A percentile compares a stretch with the other conserved stretches of the same genome.
phyloP scores from a whole-genome alignment of 139 green algal genomes.

The Volvox africanus region DNA sequence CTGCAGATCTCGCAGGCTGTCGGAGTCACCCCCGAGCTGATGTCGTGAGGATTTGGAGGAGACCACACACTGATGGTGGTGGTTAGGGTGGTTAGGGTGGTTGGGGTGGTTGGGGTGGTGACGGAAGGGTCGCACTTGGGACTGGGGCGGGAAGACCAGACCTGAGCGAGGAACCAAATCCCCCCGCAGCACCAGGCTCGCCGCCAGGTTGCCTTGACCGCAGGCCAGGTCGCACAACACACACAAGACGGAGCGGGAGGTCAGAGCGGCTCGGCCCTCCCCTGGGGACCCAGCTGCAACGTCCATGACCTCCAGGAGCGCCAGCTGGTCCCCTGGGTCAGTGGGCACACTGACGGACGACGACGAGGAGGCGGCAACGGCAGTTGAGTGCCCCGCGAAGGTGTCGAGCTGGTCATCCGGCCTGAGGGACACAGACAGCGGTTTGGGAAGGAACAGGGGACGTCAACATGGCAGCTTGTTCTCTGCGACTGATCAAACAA shows the following conservation, averaged over 20 bases:
- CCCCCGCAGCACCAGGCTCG: background rate
- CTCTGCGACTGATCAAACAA: no score
- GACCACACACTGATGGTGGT: background rate
- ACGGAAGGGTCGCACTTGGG: background rate
- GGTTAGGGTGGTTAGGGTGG: background rate
- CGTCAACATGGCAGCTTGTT: no score
- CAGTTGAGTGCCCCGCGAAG: background rate
- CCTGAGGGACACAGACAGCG: no score
- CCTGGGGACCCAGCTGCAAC: background rate
- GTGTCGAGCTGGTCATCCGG: no score
- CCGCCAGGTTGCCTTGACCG: background rate
- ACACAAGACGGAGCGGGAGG: background rate
- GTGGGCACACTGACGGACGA: background rate
- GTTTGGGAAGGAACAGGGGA: no score
- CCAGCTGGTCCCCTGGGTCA: conserved; percentile 25
- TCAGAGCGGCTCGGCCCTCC: conserved; percentile 4
- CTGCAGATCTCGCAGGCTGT: no score
- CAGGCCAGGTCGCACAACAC: background rate
- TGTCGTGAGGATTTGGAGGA: background rate
- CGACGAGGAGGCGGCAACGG: background rate
- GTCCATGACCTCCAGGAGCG: conserved; percentile 31
- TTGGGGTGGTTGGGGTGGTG: background rate
- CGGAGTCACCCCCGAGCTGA: no score
- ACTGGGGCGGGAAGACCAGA: background rate
- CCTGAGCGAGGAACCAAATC: background rate